phyloP scores from a whole-genome alignment of 768 basidiomycete genomes.

The Neoboletus subvelutipes region DNA sequence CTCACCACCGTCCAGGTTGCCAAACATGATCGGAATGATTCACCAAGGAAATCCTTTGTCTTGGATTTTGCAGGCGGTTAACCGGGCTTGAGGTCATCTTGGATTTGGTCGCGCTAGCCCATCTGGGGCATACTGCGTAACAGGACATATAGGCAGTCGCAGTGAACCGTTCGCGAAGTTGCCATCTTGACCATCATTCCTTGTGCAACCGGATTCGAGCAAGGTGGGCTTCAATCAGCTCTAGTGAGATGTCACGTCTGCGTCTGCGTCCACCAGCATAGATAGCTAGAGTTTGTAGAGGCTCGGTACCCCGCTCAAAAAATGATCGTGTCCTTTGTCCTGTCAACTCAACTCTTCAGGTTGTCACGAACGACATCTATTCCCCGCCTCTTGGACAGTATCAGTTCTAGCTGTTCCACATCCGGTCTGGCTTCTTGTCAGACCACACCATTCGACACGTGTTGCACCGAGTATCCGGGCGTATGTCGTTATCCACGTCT shows the following conservation, averaged over 20 bases:
- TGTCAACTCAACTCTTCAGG: constrained; percentile 22
- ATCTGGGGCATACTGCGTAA: not conserved
- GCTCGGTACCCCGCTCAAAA: not conserved
- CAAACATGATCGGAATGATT: not conserved
- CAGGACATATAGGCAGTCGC: not conserved
- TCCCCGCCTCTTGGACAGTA: constrained; percentile 31
- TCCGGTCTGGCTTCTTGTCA: constrained; percentile 54
- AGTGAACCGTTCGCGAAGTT: not conserved
- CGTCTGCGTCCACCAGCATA: constrained; percentile 9
- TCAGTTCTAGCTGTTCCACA: constrained; percentile 55
- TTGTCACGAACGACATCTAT: constrained; percentile 13
- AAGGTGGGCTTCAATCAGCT: not conserved
- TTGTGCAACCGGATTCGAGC: not conserved
- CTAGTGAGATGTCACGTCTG: not conserved
- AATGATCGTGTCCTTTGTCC: constrained; percentile 18
- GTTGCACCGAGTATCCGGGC: constrained; percentile 68
- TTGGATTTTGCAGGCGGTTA: not conserved
- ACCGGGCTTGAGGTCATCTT: not conserved
- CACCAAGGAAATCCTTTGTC: not conserved
- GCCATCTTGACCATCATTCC: not conserved
- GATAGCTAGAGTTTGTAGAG: constrained; percentile 5
- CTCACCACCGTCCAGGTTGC: not conserved
- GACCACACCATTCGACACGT: constrained; percentile 44
- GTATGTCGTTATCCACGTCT: constrained; percentile 37
- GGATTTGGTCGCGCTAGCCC: not conserved